These are phyloP conservation scores for Gaeumannomyces sp. DNA, from an alignment of 2,329 filamentous ascomycete genomes.

Conservation along the genomic window DNA sequence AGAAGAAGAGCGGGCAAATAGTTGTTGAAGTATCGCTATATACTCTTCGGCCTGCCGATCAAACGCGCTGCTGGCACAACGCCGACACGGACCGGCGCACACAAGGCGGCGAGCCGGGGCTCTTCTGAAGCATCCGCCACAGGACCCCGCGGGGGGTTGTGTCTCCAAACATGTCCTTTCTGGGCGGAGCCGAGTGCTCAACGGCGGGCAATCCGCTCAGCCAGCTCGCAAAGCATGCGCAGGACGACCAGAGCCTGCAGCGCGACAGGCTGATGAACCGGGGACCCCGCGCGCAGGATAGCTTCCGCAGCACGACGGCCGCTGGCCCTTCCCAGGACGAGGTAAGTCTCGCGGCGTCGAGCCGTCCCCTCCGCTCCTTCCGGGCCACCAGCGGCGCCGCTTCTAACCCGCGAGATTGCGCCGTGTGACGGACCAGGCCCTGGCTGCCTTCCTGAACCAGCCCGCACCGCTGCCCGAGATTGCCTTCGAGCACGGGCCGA, in stretches of 20 bases:
- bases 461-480: conserved; percentile 53
- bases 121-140: background rate
- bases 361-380: background rate
- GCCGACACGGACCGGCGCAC: background rate
- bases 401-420: background rate
- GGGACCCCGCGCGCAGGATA: conserved; percentile 60
- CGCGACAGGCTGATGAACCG: conserved; percentile 79
- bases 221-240: conserved; percentile 95
- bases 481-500: conserved; percentile 40
- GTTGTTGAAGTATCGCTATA: background rate
- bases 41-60: background rate
- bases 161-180: conserved; percentile 69
- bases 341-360: conserved; percentile 33
- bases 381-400: background rate
- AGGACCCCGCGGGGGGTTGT: background rate
- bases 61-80: too few relatives aligned
- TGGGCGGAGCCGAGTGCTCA: conserved; percentile 93
- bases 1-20: background rate
- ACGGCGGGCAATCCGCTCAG: conserved; percentile 92
- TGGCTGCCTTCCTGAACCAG: conserved; percentile 88
- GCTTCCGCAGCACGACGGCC: conserved; percentile 63
- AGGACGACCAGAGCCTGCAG: conserved; percentile 92
- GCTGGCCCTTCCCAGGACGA: conserved; percentile 68
- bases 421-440: conserved; percentile 55
- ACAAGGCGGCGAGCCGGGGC: background rate